These are phyloP conservation scores for Ambrosia hybrid DNA, from an alignment of 140 eudicot species.

Conservation along the genomic window DNA sequence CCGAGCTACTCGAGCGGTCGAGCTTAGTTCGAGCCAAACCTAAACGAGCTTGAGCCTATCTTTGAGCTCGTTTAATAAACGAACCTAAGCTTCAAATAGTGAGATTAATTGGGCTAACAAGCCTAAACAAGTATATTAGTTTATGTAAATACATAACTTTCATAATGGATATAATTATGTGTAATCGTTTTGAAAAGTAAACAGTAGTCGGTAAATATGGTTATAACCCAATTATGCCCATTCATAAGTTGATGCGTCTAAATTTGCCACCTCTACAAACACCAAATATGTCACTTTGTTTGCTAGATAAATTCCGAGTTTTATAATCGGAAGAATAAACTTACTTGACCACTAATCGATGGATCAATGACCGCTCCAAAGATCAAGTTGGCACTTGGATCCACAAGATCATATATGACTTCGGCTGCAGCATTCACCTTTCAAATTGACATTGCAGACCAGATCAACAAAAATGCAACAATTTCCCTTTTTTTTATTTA, in stretches of 20 bases:
- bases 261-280: not conserved
- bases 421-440: slow-evolving; percentile 98
- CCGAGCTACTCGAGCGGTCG: not conserved
- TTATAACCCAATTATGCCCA: no score
- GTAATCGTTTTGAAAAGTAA: not conserved
- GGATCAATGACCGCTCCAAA: slow-evolving; percentile 92
- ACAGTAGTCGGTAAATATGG: no score
- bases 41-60: not conserved
- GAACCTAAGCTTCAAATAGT: not conserved
- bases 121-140: not conserved
- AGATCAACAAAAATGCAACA: slow-evolving; percentile 13
- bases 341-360: slow-evolving; percentile 79
- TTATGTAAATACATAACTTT: not conserved
- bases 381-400: slow-evolving; percentile 91
- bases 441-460: slow-evolving; percentile 25
- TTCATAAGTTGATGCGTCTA: not conserved
- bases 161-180: not conserved
- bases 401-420: slow-evolving; percentile 89
- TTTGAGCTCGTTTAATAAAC: not conserved
- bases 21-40: no score
- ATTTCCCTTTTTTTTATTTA: not conserved
- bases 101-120: not conserved
- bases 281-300: not conserved
- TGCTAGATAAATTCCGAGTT: not conserved
- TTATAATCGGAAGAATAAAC: not conserved